Base-by-base conservation (phyloP, 805 yeast species). In the Candida silvicultrix region DNA sequence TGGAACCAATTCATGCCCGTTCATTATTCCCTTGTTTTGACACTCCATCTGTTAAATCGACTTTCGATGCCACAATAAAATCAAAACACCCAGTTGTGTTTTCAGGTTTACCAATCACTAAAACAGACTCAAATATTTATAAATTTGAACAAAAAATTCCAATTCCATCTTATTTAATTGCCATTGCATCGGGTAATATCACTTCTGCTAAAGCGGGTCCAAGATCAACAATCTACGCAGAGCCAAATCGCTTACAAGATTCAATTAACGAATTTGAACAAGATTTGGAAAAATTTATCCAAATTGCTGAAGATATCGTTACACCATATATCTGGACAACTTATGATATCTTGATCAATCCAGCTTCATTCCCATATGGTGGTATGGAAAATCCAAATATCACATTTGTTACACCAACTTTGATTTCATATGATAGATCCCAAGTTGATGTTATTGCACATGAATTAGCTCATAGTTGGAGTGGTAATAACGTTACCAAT, bases 361-460 rank as follows among this genome's bases (percentile, higher is more conserved):
- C 95, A 2, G 76, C 82, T 45, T 78, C 80, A 2, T 78, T 77
- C 66, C 95, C 96, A 3, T 89, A 86, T 58, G 96, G 96, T 51
- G 97, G 97, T 45, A 89, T 89, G 96, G 96, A 89, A 67, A 87
- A 88, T 59, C 95, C 96, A 49, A 88, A 89, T 59, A 80, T 88
- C 64, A 88, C 96, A 1, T 88, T 88, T 66, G 90, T 89, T 9
- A 88, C 96, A 0, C 96, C 96, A 41, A 89, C 97, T 2, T 71
- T 89, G 50, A 78, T 89, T 38, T 78, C 90, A 15, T 89, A 90
- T 36, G 96, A 89, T 65, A 74, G 90, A 47, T 82, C 87, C 47
- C 87, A 89, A 52, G 89, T 89, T 18, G 89, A 85, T 56, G 97
- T 89, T 25, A 80, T 89, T 61, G 96, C 96, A 1, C 97, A 89